Conservation (phyloP, 2,329 filamentous ascomycete species). For the Neoarthrinium moseri region DNA sequence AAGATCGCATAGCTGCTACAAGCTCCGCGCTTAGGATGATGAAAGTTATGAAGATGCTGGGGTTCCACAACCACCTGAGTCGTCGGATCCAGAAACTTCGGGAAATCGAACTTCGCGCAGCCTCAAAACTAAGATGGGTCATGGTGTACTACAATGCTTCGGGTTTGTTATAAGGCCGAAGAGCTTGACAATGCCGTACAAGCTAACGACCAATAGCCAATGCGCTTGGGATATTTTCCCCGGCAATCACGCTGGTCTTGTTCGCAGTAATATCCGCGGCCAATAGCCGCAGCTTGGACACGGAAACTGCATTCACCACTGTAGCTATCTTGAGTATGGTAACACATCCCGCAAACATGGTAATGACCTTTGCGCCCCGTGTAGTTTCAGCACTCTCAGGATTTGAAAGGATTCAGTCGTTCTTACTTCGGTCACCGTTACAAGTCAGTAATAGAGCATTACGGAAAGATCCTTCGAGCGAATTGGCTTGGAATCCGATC, state of each 20-base stretch:
- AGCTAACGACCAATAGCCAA: constrained; percentile 29
- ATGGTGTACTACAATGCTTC: constrained; percentile 39
- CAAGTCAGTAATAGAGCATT: constrained; percentile 6
- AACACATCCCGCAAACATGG: constrained; percentile 41
- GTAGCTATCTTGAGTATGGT: constrained; percentile 36
- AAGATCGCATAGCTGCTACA: constrained; percentile 32
- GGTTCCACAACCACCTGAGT: constrained; percentile 19
- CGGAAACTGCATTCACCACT: constrained; percentile 38
- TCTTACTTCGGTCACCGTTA: constrained; percentile 22
- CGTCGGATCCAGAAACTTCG: constrained; percentile 24
- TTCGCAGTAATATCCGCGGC: constrained; percentile 28
- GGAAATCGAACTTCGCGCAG: constrained; percentile 29
- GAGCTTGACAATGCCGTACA: neutral
- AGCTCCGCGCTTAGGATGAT: constrained; percentile 29
- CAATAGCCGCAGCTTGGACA: constrained; percentile 23
- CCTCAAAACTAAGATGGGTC: constrained; percentile 36
- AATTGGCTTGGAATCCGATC: too few species aligned
- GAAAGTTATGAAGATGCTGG: constrained; percentile 37
- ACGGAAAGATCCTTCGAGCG: too few species aligned
- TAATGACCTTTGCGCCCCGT: constrained; percentile 38
- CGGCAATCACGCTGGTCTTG: constrained; percentile 34
- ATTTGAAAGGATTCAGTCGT: constrained; percentile 37
- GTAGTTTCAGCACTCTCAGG: constrained; percentile 29
- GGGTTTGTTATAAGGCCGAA: constrained; percentile 26
- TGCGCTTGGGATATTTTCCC: constrained; percentile 39